Conservation (phyloP, 148 eudicot species). For the Camellia lanceoleosa region DNA sequence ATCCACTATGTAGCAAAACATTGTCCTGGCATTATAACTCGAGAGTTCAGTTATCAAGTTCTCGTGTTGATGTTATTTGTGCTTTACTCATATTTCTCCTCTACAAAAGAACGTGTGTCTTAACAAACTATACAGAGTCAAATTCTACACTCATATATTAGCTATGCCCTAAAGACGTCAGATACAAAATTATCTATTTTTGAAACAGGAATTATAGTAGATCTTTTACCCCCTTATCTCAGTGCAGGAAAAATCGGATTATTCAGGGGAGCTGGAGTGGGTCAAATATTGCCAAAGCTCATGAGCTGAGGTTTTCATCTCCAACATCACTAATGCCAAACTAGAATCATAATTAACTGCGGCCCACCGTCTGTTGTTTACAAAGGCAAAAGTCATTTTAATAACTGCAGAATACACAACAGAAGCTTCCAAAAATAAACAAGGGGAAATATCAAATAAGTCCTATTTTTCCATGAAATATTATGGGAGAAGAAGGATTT, state of each 20-base stretch:
- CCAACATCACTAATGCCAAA: neutral
- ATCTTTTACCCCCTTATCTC: too few species aligned
- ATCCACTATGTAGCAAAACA: neutral
- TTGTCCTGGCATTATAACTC: neutral
- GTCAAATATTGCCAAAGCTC: too few species aligned
- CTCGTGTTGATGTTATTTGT: neutral
- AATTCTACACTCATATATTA: neutral
- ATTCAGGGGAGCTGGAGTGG: too few species aligned
- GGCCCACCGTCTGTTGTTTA: neutral
- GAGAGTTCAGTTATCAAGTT: neutral
- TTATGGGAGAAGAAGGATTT: too few species aligned
- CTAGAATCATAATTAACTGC: neutral
- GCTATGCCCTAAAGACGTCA: too few species aligned
- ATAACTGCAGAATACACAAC: neutral
- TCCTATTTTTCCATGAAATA: too few species aligned
- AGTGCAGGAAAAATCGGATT: too few species aligned
- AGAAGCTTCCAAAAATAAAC: too few species aligned
- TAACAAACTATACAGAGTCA: neutral
- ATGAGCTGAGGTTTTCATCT: neutral
- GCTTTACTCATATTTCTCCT: neutral
- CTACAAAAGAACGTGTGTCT: neutral
- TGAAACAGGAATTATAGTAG: too few species aligned
- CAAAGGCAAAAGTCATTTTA: neutral
- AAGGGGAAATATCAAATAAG: too few species aligned
- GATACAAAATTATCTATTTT: too few species aligned